These are phyloP conservation scores for Globisporangium viniferum DNA, from an alignment of 352 stramenopile species.

Conservation along the genomic window DNA sequence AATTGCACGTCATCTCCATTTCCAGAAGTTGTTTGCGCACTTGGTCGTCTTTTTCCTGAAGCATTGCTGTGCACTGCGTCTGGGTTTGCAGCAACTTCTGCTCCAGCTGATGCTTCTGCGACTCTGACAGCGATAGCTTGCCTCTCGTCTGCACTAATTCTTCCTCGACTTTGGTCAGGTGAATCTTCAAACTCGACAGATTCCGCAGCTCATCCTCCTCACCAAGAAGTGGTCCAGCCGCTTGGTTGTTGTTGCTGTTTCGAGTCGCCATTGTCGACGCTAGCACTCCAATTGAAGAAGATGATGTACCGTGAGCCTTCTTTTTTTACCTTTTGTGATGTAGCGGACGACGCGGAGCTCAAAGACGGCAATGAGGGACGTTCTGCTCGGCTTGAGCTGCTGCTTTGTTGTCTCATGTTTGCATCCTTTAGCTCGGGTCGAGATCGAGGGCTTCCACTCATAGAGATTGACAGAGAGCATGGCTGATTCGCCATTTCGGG, in stretches of 20 bases:
- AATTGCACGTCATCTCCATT: slow-evolving; percentile 36
- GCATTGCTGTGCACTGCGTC: slow-evolving; percentile 29
- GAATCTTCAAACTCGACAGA: neutral
- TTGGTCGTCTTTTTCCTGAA: slow-evolving; percentile 60
- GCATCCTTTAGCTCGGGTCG: slow-evolving; percentile 13
- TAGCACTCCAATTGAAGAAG: neutral
- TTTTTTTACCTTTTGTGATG: slow-evolving; percentile 10
- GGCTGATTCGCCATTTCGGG: neutral
- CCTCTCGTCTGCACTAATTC: slow-evolving; percentile 30
- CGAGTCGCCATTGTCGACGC: neutral
- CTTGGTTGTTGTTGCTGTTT: slow-evolving; percentile 13
- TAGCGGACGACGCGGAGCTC: neutral
- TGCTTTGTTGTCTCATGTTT: neutral
- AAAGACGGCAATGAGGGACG: slow-evolving; percentile 9
- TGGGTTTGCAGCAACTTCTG: slow-evolving; percentile 43
- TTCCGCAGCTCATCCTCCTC: slow-evolving; percentile 7
- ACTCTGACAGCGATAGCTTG: slow-evolving; percentile 25
- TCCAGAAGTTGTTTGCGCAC: slow-evolving; percentile 51
- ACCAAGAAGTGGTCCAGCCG: neutral
- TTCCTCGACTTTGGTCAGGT: slow-evolving; percentile 16
- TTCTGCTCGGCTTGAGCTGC: slow-evolving; percentile 8
- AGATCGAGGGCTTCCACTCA: neutral
- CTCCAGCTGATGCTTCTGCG: slow-evolving; percentile 36
- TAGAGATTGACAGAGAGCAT: no score
- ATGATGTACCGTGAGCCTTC: neutral